Conservation (phyloP, 495 filamentous ascomycete species). For the Usnea hakonensis region DNA sequence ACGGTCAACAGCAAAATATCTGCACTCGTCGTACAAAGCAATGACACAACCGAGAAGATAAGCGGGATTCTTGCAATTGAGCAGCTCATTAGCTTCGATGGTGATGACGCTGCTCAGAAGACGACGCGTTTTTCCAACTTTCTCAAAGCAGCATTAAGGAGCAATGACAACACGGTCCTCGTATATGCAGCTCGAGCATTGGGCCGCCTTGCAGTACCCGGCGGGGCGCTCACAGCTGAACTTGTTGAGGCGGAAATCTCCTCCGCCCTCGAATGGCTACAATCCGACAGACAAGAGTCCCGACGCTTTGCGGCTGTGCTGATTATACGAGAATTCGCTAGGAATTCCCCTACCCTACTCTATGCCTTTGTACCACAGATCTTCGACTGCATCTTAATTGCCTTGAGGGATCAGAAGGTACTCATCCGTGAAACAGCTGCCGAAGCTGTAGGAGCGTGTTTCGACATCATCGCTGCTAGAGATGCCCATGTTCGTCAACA, state of each 20-base stretch:
- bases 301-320: slow-evolving; percentile 86
- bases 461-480: slow-evolving; percentile 85
- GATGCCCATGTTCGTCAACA: slow-evolving; percentile 75
- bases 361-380: slow-evolving; percentile 86
- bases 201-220: slow-evolving; percentile 81
- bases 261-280: slow-evolving; percentile 88
- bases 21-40: slow-evolving; percentile 64
- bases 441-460: slow-evolving; percentile 84
- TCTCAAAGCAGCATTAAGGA: slow-evolving; percentile 77
- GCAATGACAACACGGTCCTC: slow-evolving; percentile 82
- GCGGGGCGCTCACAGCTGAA: slow-evolving; percentile 90
- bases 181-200: slow-evolving; percentile 78
- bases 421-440: slow-evolving; percentile 87
- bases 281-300: slow-evolving; percentile 88
- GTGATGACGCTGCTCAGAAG: slow-evolving; percentile 87
- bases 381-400: slow-evolving; percentile 92
- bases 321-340: slow-evolving; percentile 78
- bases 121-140: slow-evolving; percentile 87
- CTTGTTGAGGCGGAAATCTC: slow-evolving; percentile 95
- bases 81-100: slow-evolving; percentile 87
- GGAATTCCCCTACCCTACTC: slow-evolving; percentile 85
- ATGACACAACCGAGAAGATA: slow-evolving; percentile 77
- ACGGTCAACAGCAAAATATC: slow-evolving; percentile 68
- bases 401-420: slow-evolving; percentile 77
- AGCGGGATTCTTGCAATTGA: slow-evolving; percentile 90